phyloP scores from a whole-genome alignment of 1,284 basidiomycete species.

The Ustilago hordei region DNA sequence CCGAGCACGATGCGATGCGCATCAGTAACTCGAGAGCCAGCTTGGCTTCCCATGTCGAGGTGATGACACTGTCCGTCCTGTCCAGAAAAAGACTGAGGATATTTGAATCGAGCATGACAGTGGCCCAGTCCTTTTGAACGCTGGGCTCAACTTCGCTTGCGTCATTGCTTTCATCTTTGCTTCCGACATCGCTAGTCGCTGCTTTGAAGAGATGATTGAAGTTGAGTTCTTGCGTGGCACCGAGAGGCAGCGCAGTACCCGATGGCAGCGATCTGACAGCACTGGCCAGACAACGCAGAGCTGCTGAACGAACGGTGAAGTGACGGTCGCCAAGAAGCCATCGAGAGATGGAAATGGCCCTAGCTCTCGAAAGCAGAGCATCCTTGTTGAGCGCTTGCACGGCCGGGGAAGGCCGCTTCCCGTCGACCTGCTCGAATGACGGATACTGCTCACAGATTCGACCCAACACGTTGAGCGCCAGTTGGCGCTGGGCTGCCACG shows the following conservation, averaged over 20 bases:
- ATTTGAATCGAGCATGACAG: conserved; percentile 35
- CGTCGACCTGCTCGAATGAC: conserved; percentile 1
- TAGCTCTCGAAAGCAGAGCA: conserved; percentile 24
- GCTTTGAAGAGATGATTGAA: conserved; percentile 20
- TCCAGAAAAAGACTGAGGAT: conserved; percentile 34
- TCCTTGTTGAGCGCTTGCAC: conserved; percentile 22
- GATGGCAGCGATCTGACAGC: conserved; percentile 40
- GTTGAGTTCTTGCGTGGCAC: conserved; percentile 26
- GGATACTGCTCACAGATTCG: conserved; percentile 71
- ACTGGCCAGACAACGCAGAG: conserved; percentile 42
- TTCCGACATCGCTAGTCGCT: conserved; percentile 1
- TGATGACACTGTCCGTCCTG: conserved; percentile 41
- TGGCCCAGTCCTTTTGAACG: conserved; percentile 50
- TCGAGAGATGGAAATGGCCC: conserved; percentile 47
- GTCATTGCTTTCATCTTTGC: conserved; percentile 17
- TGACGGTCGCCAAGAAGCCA: conserved; percentile 59
- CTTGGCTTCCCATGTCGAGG: conserved; percentile 45
- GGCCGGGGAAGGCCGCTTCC: neutral
- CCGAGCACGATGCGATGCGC: conserved; percentile 45
- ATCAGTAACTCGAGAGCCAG: conserved; percentile 39
- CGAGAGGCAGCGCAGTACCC: conserved; percentile 10
- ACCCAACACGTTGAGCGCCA: conserved; percentile 81
- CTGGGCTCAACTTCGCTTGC: conserved; percentile 39
- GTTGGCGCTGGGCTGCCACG: conserved; percentile 83
- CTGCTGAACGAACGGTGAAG: conserved; percentile 55